Evolutionary conservation across 2,329 filamentous ascomycete genomes (phyloP), one percentile per base, ranked within the genome.

Genomic region (Claviceps pusilla): DNA sequence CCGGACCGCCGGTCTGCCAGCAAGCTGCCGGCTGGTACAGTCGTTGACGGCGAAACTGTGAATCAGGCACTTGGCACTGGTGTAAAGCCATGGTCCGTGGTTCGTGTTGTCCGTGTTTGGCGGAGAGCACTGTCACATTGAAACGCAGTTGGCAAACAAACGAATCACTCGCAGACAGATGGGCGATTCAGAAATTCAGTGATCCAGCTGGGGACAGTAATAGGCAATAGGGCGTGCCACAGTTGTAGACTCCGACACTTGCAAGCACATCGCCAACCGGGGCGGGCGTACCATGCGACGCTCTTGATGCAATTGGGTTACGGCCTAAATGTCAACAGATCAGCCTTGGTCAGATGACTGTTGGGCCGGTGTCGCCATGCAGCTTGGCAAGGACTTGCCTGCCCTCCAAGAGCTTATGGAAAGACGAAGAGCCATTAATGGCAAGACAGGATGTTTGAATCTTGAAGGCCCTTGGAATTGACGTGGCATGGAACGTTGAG

Each of bases 31-130:
- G 54, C 47, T 54, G 51, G 51, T 29, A 14, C 48, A 47, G 51
- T 53, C 37, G 54, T 46, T 37, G 52, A 48, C 5, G 7, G 28
- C 28, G n/a, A 42, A 43, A 35, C 43, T 42, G 48, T 53, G 51
- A 54, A 54, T 56, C 48, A 35, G 51, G 54, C 43, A 45, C 35
- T 50, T 45, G 48, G 54, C 51, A 51, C 31, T 45, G 52, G 48
- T 54, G 51, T 35, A 39, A 39, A 43, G 51, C 43, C 31, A 47
- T 53, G 54, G 54, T 48, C 51, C 19, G 54, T 52, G 39, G 50
- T 55, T 52, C 48, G 31, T 37, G 31, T 37, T 37, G n/a, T 35
- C 11, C 19, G 48, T 49, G 50, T 43, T 43, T 51, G 41, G 49
- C 16, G 48, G 51, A 41, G 37, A 43, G 41, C 50, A 50, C 33